Percentiles rank a stretch among this genome's conserved stretches.
Conservation (phyloP, 2,329 filamentous ascomycete genomes). For the Davidsoniella eucalypti region DNA sequence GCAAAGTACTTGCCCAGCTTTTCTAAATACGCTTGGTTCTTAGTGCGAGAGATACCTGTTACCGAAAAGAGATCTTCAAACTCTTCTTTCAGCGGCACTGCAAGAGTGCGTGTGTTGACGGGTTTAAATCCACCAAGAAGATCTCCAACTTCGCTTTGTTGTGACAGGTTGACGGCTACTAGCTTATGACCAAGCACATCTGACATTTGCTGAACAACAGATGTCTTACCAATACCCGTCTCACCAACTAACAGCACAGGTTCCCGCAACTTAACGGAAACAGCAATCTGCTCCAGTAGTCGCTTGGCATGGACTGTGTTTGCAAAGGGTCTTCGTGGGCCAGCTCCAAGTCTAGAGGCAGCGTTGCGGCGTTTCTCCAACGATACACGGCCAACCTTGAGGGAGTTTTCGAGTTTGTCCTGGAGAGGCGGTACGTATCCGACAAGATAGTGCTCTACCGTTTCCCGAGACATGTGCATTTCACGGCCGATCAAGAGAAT, state of each 20-base stretch:
- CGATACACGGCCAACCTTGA: conserved; percentile 50
- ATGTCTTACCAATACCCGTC: conserved; percentile 96
- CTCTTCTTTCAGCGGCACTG: conserved; percentile 80
- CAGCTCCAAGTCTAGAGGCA: conserved; percentile 27
- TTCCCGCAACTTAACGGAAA: conserved; percentile 69
- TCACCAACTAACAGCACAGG: conserved; percentile 92
- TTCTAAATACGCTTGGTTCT: conserved; percentile 75
- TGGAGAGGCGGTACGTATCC: conserved; percentile 56
- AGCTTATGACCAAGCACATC: conserved; percentile 71
- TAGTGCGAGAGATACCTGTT: conserved; percentile 70
- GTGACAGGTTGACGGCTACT: conserved; percentile 86
- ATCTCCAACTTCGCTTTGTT: conserved; percentile 96
- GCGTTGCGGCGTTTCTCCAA: conserved; percentile 40
- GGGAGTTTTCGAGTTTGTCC: conserved; percentile 34
- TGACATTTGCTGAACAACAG: conserved; percentile 83
- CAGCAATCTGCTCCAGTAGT: conserved; percentile 74
- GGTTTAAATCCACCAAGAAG: conserved; percentile 92
- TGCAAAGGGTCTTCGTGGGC: conserved; percentile 57
- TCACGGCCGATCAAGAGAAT: conserved; percentile 64
- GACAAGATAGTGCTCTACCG: conserved; percentile 60
- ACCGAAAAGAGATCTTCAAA: conserved; percentile 79
- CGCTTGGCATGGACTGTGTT: conserved; percentile 72
- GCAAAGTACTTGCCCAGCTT: conserved; percentile 64
- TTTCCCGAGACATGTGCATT: conserved; percentile 70
- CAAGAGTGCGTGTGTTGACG: conserved; percentile 73